Conservation (phyloP, 2,329 filamentous ascomycete species). For the Fusarium piperis region DNA sequence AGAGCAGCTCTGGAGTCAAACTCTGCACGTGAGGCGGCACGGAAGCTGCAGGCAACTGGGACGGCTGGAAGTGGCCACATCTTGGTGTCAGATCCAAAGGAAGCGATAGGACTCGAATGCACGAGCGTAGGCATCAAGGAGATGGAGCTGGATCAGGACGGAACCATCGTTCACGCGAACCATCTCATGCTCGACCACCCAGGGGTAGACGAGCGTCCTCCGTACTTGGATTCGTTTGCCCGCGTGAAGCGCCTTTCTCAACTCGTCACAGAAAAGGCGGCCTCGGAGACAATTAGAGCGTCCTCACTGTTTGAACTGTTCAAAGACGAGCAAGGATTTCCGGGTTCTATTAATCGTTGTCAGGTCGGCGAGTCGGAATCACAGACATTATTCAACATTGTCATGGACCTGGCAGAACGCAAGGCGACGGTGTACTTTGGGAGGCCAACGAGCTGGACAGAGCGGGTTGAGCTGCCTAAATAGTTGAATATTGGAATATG, state of each 20-base stretch:
- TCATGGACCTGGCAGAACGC: slow-evolving; percentile 21
- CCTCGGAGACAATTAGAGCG: background rate
- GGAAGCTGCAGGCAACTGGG: slow-evolving; percentile 9
- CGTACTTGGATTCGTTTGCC: slow-evolving; percentile 22
- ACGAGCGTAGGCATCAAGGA: slow-evolving; percentile 30
- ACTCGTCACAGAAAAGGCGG: background rate
- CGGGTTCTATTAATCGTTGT: slow-evolving; percentile 27
- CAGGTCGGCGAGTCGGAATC: background rate
- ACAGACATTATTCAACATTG: slow-evolving; percentile 33
- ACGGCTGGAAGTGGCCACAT: slow-evolving; percentile 37
- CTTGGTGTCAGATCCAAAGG: slow-evolving; percentile 18
- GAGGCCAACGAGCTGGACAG: slow-evolving; percentile 15
- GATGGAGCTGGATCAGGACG: slow-evolving; percentile 6
- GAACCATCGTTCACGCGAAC: slow-evolving; percentile 29
- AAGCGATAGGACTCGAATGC: slow-evolving; percentile 35
- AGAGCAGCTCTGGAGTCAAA: slow-evolving; percentile 63
- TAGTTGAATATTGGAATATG: too few species aligned
- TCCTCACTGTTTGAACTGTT: slow-evolving; percentile 28
- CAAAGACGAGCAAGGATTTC: slow-evolving; percentile 32
- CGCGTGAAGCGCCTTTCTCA: slow-evolving; percentile 15
- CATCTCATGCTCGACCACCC: slow-evolving; percentile 30
- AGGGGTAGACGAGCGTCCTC: slow-evolving; percentile 22
- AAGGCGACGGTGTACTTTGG: slow-evolving; percentile 18
- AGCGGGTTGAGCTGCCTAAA: slow-evolving; percentile 11
- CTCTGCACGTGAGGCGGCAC: slow-evolving; percentile 9